Evolutionary conservation across 2,329 filamentous ascomycete genomes (phyloP), one percentile per base, ranked within the genome.

Genomic region (Bisporella sp.): DNA sequence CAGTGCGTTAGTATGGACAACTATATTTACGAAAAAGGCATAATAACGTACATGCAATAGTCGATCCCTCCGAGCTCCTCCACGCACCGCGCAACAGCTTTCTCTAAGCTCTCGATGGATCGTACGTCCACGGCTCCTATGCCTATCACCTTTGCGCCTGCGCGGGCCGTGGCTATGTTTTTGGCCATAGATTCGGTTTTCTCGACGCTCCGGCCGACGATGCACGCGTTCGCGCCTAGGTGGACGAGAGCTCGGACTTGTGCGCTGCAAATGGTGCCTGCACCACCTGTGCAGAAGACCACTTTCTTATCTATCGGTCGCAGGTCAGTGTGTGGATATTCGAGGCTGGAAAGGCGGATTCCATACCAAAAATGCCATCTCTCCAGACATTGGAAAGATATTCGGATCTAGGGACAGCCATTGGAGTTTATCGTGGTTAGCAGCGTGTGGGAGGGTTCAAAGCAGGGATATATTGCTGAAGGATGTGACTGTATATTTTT

Each of bases 221-320:
- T 97, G 69, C 88, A 95, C 46, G 93, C 93, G 62, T 97, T 85
- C 42, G 90, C 92, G 48, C 93, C 93, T 6, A 99, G 82, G 55
- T 91, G 80, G 29, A 99, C 90, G 53, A 99, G 75, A 4, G 93
- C 93, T 57, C 90, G 81, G 32, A 95, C 93, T 73, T 97, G 93
- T 49, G 88, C 90, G 61, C 87, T 93, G 73, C 93, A 96, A 64
- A 99, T 97, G 30, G 87, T 85, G 49, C 93, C 92, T 5, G 90
- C 90, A 47, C 93, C 93, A 52, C 93, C 93, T 4, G 93, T 99
- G 64, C 95, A 95, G 70, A 97, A 96, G 59, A 92, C 81, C 42
- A 97, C 91, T 63, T 93, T 92, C 66, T 85, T 83, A 56, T 85
- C 89, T 95, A 61, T 31, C 31, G 11, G 11, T 42, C 46, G n/a